Evolutionary conservation across 108 stramenopile genomes (phyloP).

Genomic region (Cyclotella distinguenda): DNA sequence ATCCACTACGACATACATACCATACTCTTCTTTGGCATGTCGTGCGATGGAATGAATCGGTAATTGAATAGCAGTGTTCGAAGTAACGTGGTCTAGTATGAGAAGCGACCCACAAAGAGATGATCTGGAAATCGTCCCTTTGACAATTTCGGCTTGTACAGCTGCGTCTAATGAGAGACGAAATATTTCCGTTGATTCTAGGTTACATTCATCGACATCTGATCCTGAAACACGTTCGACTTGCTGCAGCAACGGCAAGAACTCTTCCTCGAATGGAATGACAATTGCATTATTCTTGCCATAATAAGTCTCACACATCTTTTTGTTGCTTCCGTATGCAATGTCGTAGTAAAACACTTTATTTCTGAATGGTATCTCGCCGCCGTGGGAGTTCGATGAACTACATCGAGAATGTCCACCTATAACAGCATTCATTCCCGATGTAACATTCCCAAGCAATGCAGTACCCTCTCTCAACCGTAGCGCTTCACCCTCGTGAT

Average conservation of each 20-base stretch:
- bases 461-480: constrained; percentile 36
- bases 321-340: constrained; percentile 72
- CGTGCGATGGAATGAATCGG: constrained; percentile 57
- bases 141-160: neutral
- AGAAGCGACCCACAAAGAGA: constrained; percentile 45
- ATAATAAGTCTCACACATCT: constrained; percentile 61
- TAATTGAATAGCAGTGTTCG: constrained; percentile 68
- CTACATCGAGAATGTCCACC: constrained; percentile 51
- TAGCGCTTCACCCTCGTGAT: constrained; percentile 3
- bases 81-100: constrained; percentile 70
- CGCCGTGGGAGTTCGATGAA: neutral
- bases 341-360: constrained; percentile 69
- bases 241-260: constrained; percentile 23
- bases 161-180: constrained; percentile 39
- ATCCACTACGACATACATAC: constrained; percentile 60
- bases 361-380: neutral
- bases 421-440: constrained; percentile 65
- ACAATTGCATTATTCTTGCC: constrained; percentile 46
- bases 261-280: constrained; percentile 58
- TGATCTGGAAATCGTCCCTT: constrained; percentile 1
- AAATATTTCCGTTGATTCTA: constrained; percentile 34
- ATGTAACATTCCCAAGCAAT: constrained; percentile 55
- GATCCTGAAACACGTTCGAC: neutral
- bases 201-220: constrained; percentile 15
- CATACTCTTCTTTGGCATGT: constrained; percentile 46